These are phyloP conservation scores for Pythium guiyangense DNA, from an alignment of 352 stramenopile genomes.

Conservation along the genomic window DNA sequence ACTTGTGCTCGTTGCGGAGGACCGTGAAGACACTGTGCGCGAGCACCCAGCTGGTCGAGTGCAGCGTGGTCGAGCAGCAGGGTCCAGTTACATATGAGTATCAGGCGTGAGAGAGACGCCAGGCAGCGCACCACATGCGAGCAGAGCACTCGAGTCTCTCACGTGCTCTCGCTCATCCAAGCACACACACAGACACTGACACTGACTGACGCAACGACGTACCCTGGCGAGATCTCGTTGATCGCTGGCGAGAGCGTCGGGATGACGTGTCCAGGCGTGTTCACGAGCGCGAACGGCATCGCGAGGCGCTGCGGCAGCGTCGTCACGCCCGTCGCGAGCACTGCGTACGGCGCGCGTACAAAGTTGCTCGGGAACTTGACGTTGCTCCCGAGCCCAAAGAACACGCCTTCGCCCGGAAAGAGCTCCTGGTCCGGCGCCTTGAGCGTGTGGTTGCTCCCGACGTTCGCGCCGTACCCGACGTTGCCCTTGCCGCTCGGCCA, in stretches of 20 bases:
- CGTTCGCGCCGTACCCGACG: conserved; percentile 93
- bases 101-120: neutral
- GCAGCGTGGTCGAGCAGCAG: neutral
- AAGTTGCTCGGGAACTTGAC: conserved; percentile 96
- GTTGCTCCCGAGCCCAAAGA: conserved; percentile 92
- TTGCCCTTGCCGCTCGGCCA: conserved; percentile 93
- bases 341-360: conserved; percentile 87
- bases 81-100: neutral
- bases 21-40: conserved; percentile 88
- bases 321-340: conserved; percentile 91
- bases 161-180: no score
- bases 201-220: neutral
- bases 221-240: conserved; percentile 81
- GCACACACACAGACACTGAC: conserved; percentile 19
- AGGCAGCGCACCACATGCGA: no score
- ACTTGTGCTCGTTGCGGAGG: conserved; percentile 88
- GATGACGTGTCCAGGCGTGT: conserved; percentile 71
- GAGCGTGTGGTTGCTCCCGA: conserved; percentile 97
- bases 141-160: no score
- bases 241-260: conserved; percentile 70
- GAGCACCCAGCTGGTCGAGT: conserved; percentile 79
- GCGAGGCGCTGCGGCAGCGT: conserved; percentile 85
- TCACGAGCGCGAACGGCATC: conserved; percentile 82
- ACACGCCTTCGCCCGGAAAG: conserved; percentile 91
- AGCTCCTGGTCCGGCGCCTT: conserved; percentile 89